A percentile compares a stretch with the other conserved stretches of the same genome.
These are phyloP conservation scores for Turritis glabra DNA, from an alignment of 345 rosid species.

Conservation along the genomic window DNA sequence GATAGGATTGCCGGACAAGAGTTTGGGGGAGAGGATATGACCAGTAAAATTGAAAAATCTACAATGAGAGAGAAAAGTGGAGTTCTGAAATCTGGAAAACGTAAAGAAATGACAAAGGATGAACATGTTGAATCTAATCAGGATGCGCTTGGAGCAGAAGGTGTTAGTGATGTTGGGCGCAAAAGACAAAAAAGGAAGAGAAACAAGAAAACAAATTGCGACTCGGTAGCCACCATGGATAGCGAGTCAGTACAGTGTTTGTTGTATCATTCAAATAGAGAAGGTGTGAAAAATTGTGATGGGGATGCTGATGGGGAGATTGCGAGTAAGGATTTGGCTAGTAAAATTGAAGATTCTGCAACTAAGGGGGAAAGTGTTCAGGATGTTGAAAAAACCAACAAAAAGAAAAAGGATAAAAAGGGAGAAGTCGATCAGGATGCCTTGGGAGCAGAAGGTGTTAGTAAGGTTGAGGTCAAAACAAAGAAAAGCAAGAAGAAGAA, in stretches of 20 bases:
- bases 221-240: constrained; percentile 21
- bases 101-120: constrained; percentile 16
- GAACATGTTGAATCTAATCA: constrained; percentile 6
- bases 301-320: constrained; percentile 17
- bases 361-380: not conserved
- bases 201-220: not conserved
- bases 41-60: constrained; percentile 3
- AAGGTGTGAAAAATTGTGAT: not conserved
- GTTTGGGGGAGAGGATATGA: not conserved
- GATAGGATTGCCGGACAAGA: constrained; percentile 3
- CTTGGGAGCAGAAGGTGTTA: constrained; percentile 1
- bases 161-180: constrained; percentile 8
- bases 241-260: not conserved
- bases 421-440: constrained; percentile 7
- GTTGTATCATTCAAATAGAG: constrained; percentile 8
- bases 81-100: not conserved
- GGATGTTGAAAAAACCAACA: not conserved
- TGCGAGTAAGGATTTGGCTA: constrained; percentile 8
- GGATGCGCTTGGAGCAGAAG: constrained; percentile 16
- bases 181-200: constrained; percentile 6
- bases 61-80: not conserved
- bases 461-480: not conserved
- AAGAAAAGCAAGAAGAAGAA: constrained; percentile 23
- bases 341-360: constrained; percentile 3
- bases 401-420: not conserved